These are phyloP conservation scores for Tricholoma bakamatsutake DNA, from an alignment of 768 basidiomycete genomes.

Conservation along the genomic window DNA sequence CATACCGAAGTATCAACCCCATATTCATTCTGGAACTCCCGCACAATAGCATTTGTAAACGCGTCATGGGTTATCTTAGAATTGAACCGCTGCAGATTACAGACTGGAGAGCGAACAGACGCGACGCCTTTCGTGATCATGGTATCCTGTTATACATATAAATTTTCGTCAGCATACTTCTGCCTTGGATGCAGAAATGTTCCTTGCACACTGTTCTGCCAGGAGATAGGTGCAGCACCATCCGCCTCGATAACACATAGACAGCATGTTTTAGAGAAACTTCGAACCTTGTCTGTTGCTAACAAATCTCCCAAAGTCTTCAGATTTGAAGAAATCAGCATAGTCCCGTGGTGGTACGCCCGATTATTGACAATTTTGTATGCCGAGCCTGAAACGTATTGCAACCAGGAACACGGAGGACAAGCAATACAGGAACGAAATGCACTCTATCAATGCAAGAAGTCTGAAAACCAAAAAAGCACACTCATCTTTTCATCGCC, in stretches of 20 bases:
- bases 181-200: background rate
- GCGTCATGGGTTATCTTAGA: conserved; percentile 52
- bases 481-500: conserved; percentile 81
- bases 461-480: background rate
- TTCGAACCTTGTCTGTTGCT: conserved; percentile 53
- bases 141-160: conserved; percentile 42
- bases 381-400: conserved; percentile 92
- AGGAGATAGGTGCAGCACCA: background rate
- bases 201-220: background rate
- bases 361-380: conserved; percentile 90
- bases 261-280: background rate
- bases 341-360: conserved; percentile 97
- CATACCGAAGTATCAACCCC: conserved; percentile 25
- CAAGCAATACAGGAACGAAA: background rate
- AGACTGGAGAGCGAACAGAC: conserved; percentile 90
- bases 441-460: conserved; percentile 1
- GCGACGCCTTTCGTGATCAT: conserved; percentile 84
- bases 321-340: conserved; percentile 86
- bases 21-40: conserved; percentile 64
- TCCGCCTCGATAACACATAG: background rate
- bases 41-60: conserved; percentile 65
- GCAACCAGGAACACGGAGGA: conserved; percentile 6
- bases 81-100: conserved; percentile 63
- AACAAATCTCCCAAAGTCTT: conserved; percentile 69
- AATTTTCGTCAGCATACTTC: background rate